Percentiles rank a stretch among this genome's conserved stretches.
Evolutionary conservation across 2,329 filamentous ascomycete genomes (phyloP).

Genomic region (Teratosphaeriaceae sp.): DNA sequence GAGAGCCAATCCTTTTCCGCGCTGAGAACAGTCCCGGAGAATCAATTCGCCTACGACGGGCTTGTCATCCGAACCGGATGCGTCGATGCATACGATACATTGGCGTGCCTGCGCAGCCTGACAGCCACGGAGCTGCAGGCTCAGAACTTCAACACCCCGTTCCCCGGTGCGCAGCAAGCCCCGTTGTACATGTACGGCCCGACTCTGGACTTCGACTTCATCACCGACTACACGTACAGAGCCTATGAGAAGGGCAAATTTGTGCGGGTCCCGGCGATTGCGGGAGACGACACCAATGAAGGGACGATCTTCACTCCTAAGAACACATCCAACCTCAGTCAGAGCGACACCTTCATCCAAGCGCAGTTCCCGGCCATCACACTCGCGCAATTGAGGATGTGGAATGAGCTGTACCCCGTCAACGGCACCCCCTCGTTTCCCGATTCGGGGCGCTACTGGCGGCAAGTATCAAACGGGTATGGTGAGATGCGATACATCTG

Average conservation of each 20-base stretch:
- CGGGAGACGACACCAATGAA: conserved; percentile 55
- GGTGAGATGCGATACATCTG: conserved; percentile 62
- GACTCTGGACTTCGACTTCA: conserved; percentile 45
- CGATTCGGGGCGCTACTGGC: conserved; percentile 50
- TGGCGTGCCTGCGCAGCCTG: conserved; percentile 45
- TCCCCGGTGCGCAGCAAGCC: conserved; percentile 36
- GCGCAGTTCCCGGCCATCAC: conserved; percentile 54
- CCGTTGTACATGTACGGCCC: conserved; percentile 49
- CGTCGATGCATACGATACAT: conserved; percentile 31
- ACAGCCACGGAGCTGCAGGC: conserved; percentile 39
- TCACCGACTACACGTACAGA: conserved; percentile 43
- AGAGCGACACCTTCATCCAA: conserved; percentile 51
- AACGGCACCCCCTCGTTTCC: conserved; percentile 40
- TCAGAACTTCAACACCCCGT: conserved; percentile 40
- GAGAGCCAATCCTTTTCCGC: conserved; percentile 49
- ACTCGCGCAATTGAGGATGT: conserved; percentile 41
- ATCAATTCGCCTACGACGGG: conserved; percentile 47
- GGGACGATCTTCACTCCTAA: conserved; percentile 56
- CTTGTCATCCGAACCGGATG: conserved; percentile 46
- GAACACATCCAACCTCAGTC: conserved; percentile 38
- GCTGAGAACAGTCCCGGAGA: conserved; percentile 42
- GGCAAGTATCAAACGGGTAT: conserved; percentile 51
- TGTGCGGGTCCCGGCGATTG: conserved; percentile 48
- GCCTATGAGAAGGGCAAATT: conserved; percentile 45
- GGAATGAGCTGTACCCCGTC: conserved; percentile 53